Conservation (phyloP, 345 rosid genomes). For the Laguncularia racemosa region DNA sequence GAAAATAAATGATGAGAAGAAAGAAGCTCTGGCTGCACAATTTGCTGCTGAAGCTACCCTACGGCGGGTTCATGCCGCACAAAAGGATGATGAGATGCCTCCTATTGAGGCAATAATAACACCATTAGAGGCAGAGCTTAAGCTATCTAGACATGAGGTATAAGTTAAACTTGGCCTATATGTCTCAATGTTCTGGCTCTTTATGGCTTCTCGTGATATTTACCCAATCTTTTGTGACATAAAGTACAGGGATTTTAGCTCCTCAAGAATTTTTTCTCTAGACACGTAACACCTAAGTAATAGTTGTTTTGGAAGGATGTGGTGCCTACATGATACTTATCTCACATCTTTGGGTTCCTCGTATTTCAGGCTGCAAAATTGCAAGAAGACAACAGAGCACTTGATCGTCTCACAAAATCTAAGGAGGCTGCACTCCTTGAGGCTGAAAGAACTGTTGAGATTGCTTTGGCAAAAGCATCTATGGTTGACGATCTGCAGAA, state of each 20-base stretch:
- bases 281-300: too few species aligned
- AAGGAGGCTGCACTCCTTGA: slow-evolving; percentile 47
- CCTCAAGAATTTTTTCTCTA: too few species aligned
- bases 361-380: slow-evolving; percentile 25
- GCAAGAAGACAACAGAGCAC: slow-evolving; percentile 45
- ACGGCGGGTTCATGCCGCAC: slow-evolving; percentile 48
- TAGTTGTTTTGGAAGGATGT: too few species aligned
- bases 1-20: slow-evolving; percentile 42
- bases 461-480: slow-evolving; percentile 45
- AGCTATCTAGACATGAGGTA: slow-evolving; percentile 41
- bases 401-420: slow-evolving; percentile 44
- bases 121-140: slow-evolving; percentile 45
- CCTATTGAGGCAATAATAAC: slow-evolving; percentile 48
- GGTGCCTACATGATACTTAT: neutral
- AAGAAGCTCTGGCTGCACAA: slow-evolving; percentile 38
- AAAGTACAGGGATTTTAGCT: neutral
- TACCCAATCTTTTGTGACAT: neutral
- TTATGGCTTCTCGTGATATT: neutral
- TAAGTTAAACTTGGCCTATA: slow-evolving; percentile 1
- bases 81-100: slow-evolving; percentile 50
- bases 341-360: slow-evolving; percentile 4
- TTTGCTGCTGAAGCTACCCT: slow-evolving; percentile 50
- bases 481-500: slow-evolving; percentile 48
- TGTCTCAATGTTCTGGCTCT: too few species aligned
- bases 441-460: slow-evolving; percentile 42